A percentile compares a stretch with the other conserved stretches of the same genome.
These are phyloP conservation scores for Pestalotiopsis sp. DNA, from an alignment of 2,329 filamentous ascomycete genomes.

Conservation along the genomic window DNA sequence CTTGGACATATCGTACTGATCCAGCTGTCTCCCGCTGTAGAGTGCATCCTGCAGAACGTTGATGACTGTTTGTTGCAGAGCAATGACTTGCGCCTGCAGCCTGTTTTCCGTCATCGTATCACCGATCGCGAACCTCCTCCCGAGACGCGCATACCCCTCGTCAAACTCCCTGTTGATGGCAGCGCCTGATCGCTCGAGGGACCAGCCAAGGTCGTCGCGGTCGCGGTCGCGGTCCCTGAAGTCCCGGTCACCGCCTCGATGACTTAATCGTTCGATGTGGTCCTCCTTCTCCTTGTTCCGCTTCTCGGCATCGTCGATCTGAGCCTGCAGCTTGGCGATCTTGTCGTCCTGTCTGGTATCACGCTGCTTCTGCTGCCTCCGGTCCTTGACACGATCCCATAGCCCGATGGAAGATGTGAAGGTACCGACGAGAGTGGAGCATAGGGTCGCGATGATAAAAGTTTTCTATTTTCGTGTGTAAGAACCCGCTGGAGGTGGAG, in stretches of 20 bases:
- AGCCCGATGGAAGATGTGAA: conserved; percentile 38
- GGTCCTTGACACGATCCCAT: conserved; percentile 36
- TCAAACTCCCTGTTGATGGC: conserved; percentile 36
- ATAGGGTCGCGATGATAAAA: conserved; percentile 40
- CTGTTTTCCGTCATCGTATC: conserved; percentile 36
- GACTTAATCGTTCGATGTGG: conserved; percentile 1
- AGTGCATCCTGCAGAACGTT: conserved; percentile 38
- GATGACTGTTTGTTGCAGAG: conserved; percentile 38
- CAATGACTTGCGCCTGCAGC: conserved; percentile 38
- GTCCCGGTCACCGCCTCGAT: conserved; percentile 5
- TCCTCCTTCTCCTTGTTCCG: conserved; percentile 18
- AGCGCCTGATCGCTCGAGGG: conserved; percentile 31
- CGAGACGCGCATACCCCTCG: conserved; percentile 30
- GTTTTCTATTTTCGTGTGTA: conserved; percentile 28
- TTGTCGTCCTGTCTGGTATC: conserved; percentile 34
- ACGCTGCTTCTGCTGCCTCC: conserved; percentile 30
- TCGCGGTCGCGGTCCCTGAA: conserved; percentile 25
- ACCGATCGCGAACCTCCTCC: conserved; percentile 35
- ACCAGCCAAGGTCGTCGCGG: conserved; percentile 25
- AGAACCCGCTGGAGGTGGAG: not conserved
- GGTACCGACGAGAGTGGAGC: conserved; percentile 39
- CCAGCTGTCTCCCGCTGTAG: conserved; percentile 26
- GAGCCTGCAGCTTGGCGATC: conserved; percentile 32
- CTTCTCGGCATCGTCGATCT: conserved; percentile 22
- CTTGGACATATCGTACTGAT: conserved; percentile 27